Evolutionary conservation across 345 rosid species (phyloP).

Genomic region (Camelina sativa): DNA sequence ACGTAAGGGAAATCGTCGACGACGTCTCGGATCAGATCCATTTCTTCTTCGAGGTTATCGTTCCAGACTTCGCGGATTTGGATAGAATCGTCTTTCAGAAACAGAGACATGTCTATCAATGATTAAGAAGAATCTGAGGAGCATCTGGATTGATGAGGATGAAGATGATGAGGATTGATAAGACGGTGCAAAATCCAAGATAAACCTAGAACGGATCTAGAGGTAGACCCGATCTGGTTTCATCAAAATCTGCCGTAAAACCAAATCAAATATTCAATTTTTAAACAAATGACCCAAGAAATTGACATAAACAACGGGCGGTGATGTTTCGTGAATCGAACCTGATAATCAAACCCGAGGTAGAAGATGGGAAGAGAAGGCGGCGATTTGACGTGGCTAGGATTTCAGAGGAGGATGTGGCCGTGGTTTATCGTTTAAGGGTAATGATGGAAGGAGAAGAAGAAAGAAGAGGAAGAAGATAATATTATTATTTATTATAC

Average conservation of each 20-base stretch:
- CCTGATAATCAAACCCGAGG: conserved; percentile 15
- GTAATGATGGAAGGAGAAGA: neutral
- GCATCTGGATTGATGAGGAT: conserved; percentile 30
- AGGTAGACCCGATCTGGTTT: conserved; percentile 44
- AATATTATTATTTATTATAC: conserved; percentile 1
- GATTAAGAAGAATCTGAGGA: neutral
- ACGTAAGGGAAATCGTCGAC: conserved; percentile 78
- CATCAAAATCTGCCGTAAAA: conserved; percentile 26
- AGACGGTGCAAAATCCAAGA: neutral
- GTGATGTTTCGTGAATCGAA: conserved; percentile 5
- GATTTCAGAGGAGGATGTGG: conserved; percentile 32
- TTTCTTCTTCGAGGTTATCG: conserved; percentile 68
- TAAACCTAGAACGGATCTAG: conserved; percentile 41
- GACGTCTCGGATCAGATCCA: conserved; percentile 62
- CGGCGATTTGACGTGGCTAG: conserved; percentile 35
- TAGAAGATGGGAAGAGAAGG: neutral
- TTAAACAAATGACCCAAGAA: neutral
- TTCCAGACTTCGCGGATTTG: conserved; percentile 89
- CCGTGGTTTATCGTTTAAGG: conserved; percentile 23
- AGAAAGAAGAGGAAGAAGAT: conserved; percentile 3
- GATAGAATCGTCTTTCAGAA: conserved; percentile 72
- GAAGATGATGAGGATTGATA: neutral
- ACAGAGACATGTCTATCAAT: conserved; percentile 62
- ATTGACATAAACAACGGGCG: neutral
- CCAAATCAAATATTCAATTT: conserved; percentile 8